These are phyloP conservation scores for Coprinopsis cinerea DNA, from an alignment of 768 basidiomycete genomes.

Conservation along the genomic window DNA sequence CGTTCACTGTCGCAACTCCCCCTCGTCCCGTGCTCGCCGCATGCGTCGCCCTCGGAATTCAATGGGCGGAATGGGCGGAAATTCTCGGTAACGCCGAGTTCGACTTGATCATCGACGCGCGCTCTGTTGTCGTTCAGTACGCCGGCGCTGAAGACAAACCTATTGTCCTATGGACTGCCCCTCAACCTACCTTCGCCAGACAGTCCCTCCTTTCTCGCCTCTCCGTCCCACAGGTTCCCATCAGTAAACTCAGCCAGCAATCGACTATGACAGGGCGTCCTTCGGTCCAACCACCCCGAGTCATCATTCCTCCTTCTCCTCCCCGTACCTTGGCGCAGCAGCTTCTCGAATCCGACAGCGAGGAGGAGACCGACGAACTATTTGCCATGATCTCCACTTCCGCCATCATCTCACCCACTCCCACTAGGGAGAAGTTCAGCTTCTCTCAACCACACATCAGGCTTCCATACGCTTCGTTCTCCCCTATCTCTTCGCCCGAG, in stretches of 20 bases:
- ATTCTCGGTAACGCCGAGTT: conserved; percentile 29
- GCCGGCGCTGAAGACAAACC: conserved; percentile 14
- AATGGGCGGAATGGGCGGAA: conserved; percentile 33
- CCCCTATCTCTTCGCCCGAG: conserved; percentile 19
- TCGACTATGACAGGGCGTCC: conserved; percentile 13
- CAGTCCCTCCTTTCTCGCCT: conserved; percentile 15
- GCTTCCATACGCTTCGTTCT: conserved; percentile 13
- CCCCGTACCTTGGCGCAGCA: conserved; percentile 29
- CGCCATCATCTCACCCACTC: conserved; percentile 28
- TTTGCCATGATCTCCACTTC: conserved; percentile 30
- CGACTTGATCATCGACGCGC: conserved; percentile 27
- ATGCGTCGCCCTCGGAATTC: conserved; percentile 26
- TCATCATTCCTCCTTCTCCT: conserved; percentile 17
- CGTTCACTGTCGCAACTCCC: conserved; percentile 23
- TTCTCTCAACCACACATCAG: conserved; percentile 11
- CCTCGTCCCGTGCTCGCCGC: conserved; percentile 31
- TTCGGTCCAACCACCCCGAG: conserved; percentile 9
- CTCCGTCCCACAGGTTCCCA: conserved; percentile 19
- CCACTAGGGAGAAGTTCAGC: conserved; percentile 25
- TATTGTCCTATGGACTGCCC: conserved; percentile 24
- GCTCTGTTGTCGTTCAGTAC: conserved; percentile 23
- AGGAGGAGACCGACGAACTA: conserved; percentile 30
- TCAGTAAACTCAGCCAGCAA: conserved; percentile 22
- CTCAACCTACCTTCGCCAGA: conserved; percentile 14
- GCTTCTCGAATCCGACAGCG: conserved; percentile 24